These are phyloP conservation scores for Kuraishia capsulata DNA, from an alignment of 805 yeast genomes.

Conservation along the genomic window DNA sequence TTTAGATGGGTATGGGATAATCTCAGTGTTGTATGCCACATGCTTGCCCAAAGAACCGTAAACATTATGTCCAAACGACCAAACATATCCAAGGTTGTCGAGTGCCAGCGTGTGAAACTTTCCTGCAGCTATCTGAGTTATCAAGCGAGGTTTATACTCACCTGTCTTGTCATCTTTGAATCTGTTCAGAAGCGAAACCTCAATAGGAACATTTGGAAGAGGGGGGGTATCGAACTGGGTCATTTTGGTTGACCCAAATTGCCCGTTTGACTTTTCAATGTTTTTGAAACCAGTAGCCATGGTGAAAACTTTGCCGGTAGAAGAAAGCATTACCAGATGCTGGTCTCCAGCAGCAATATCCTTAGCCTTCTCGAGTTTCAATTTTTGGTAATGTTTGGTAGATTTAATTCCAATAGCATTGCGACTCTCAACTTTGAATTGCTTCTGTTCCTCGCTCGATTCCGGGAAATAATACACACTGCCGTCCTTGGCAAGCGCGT, in stretches of 20 bases:
- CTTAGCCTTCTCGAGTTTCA: conserved; percentile 16
- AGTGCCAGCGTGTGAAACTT: conserved; percentile 60
- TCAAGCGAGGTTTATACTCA: conserved; percentile 27
- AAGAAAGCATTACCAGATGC: conserved; percentile 60
- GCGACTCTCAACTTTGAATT: conserved; percentile 1
- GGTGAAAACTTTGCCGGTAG: conserved; percentile 51
- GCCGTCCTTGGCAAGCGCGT: conserved; percentile 34
- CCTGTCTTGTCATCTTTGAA: conserved; percentile 16
- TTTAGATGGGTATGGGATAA: conserved; percentile 60
- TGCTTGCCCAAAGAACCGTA: conserved; percentile 80
- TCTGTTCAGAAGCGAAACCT: conserved; percentile 49
- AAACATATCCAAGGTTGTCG: conserved; percentile 61
- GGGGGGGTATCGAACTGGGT: conserved; percentile 60
- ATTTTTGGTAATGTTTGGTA: conserved; percentile 5
- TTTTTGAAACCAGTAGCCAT: conserved; percentile 44
- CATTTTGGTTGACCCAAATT: conserved; percentile 69
- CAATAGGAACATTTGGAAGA: conserved; percentile 35
- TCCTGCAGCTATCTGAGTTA: conserved; percentile 64
- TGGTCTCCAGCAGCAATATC: conserved; percentile 48
- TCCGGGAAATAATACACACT: conserved; percentile 35
- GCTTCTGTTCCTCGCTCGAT: conserved; percentile 10
- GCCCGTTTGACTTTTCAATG: conserved; percentile 51
- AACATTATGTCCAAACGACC: conserved; percentile 80
- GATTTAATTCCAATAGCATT: not conserved
- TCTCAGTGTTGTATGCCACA: conserved; percentile 56